Evolutionary conservation across 202 grass and related monocot species (phyloP), one percentile per base, ranked within the genome.

Genomic region (Zizania palustris): DNA sequence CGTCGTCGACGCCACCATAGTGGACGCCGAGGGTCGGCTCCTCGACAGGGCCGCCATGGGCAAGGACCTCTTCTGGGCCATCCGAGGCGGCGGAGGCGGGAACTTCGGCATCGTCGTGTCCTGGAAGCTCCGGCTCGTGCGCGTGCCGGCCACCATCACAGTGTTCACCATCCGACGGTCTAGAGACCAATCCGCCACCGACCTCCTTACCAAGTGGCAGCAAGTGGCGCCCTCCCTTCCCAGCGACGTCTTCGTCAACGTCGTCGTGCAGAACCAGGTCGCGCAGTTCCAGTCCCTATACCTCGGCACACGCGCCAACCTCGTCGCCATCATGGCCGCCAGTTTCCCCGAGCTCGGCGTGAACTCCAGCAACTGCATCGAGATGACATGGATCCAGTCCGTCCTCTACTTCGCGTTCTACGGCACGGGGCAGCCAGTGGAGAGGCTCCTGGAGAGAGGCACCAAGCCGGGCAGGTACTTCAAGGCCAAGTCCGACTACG

Each of bases 401-500:
- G 61, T 73, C 3, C 69, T 90, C 35, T 92, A 86, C 77, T 90
- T 96, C 73, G 89, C 82, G 10, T 87, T 77, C 73, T 86, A 86
- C 40, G 42, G 33, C 65, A 69, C 67, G 15, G 50, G 42, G 28
- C 81, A 76, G 20, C 42, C 81, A 19, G 3, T 39, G 61, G 83
- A 67, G 57, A 11, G 67, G 33, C 78, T 94, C 9, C 69, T 94
- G 37, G 82, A 87, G 53, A 75, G 87, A 50, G 83, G 68, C 13
- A 46, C 13, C 45, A 56, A 85, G 44, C 65, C 70, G 37, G 67
- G 82, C 15, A 71, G 77, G 34, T 90, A 72, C 37, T 91, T 88
- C 73, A 95, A 89, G 78, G 86, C 61, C 78, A 88, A 91, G 36
- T 89, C 86, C 3, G 92, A 95, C 78, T 94, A 69, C 82, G 85